These are phyloP conservation scores for Xylariales sp. DNA, from an alignment of 2,329 filamentous ascomycete genomes.

Conservation along the genomic window DNA sequence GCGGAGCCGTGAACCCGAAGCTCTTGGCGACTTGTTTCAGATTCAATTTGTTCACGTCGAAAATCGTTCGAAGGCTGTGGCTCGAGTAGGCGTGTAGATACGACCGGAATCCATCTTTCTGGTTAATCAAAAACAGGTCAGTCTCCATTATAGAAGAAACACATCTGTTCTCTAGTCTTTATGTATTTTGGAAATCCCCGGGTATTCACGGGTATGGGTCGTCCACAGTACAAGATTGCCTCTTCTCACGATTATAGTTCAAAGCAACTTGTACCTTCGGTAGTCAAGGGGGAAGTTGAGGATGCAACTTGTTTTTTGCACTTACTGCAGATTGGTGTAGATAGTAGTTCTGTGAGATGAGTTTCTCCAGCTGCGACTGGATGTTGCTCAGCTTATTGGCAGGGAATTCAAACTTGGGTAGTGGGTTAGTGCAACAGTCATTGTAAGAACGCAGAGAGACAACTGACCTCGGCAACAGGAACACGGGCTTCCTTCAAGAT, in stretches of 20 bases:
- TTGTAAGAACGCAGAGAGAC: background rate
- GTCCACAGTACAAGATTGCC: too few species aligned
- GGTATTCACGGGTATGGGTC: too few species aligned
- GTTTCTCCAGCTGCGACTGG: slow-evolving; percentile 85
- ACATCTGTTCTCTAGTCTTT: too few species aligned
- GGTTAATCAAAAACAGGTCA: too few species aligned
- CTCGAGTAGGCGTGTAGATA: slow-evolving; percentile 95
- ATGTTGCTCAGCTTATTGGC: slow-evolving; percentile 87
- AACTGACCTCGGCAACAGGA: slow-evolving; percentile 38
- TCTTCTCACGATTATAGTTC: too few species aligned
- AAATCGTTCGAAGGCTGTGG: slow-evolving; percentile 77
- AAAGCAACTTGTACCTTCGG: too few species aligned
- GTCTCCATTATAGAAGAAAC: too few species aligned
- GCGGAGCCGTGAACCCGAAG: slow-evolving; percentile 75
- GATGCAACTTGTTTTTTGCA: too few species aligned
- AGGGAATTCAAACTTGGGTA: slow-evolving; percentile 95
- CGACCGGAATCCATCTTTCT: slow-evolving; percentile 73
- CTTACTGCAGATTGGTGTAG: slow-evolving; percentile 46
- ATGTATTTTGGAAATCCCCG: too few species aligned
- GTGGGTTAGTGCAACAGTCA: slow-evolving; percentile 25
- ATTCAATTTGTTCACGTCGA: slow-evolving; percentile 78
- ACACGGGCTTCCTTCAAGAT: slow-evolving; percentile 89
- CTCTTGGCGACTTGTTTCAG: slow-evolving; percentile 79
- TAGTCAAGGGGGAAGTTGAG: too few species aligned
- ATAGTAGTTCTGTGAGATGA: slow-evolving; percentile 95